These are phyloP conservation scores for Sporobolomyces phaffii DNA, from an alignment of 768 basidiomycete genomes.

Conservation along the genomic window DNA sequence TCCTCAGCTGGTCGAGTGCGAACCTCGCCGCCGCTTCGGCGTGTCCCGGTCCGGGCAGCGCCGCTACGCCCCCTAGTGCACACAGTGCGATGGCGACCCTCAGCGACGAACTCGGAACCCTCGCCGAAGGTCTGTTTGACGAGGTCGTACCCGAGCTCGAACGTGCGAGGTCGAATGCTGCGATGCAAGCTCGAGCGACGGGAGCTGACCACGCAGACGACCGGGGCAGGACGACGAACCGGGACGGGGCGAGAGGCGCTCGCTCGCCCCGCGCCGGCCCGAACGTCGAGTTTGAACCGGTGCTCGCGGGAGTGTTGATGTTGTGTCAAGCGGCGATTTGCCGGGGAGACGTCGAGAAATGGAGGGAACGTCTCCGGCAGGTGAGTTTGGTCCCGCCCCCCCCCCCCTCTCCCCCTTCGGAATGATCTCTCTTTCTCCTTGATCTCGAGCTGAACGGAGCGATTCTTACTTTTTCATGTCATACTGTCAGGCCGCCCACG, in stretches of 20 bases:
- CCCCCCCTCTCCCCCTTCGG: too few relatives aligned
- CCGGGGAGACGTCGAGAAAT: slow-evolving; percentile 13
- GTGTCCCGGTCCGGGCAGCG: too few relatives aligned
- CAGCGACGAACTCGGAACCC: slow-evolving; percentile 13
- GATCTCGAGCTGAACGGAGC: too few relatives aligned
- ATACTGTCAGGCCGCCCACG: slow-evolving; percentile 1
- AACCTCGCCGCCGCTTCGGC: slow-evolving; percentile 22
- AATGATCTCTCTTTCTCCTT: background rate
- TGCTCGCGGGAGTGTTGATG: slow-evolving; percentile 19
- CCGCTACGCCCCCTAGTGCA: too few relatives aligned
- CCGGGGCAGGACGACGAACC: background rate
- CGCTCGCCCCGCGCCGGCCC: background rate
- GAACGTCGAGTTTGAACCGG: slow-evolving; percentile 10
- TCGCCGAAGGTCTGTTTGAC: slow-evolving; percentile 1
- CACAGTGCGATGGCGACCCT: slow-evolving; percentile 22
- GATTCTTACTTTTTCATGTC: too few relatives aligned
- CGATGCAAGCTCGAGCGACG: background rate
- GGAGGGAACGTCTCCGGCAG: slow-evolving; percentile 11
- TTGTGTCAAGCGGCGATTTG: slow-evolving; percentile 23
- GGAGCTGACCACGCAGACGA: background rate
- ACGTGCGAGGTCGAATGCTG: background rate
- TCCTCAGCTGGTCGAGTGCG: slow-evolving; percentile 22
- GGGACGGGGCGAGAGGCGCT: too few relatives aligned
- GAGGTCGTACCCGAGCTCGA: background rate
- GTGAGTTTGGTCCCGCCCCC: background rate